Evolutionary conservation across 1,284 basidiomycete genomes (phyloP), one percentile per base, ranked within the genome.

Genomic region (Cystobasidium slooffiae): DNA sequence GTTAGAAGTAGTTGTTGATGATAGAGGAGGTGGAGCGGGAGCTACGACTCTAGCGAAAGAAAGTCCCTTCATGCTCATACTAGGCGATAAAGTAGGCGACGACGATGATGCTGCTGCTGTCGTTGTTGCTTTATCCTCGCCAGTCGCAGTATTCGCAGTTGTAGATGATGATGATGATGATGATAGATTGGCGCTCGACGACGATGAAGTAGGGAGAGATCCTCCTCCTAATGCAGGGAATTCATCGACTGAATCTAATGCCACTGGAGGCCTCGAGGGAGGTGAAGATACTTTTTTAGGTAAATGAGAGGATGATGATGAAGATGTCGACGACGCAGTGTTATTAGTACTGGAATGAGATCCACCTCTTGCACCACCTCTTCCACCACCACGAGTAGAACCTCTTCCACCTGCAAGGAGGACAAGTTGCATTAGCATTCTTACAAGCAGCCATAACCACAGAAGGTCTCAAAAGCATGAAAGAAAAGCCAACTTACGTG

Each of bases 211-310:
- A 47, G 20, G 22, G 43, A 20, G 22, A 0, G 69, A 20, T 16
- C 55, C 63, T 20, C 70, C 70, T 41, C 70, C 70, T 3, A 73
- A 63, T 3, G 70, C 70, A 18, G 70, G 70, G 31, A 73, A 73
- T 39, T 73, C 70, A 53, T 65, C 52, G 5, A 73, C 70, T 1
- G 62, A 65, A 44, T 73, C 70, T 20, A 73, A 63, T 8, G 49
- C 41, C 5, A 73, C 70, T 0, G 70, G 63, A 18, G 69, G 68
- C 39, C 41, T 63, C 14, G 62, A 56, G 22, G 37, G 58, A 51
- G 44, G 43, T 20, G 49, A 37, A 20, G 69, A 6, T 72, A 51
- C 9, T 43, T 59, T 59, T 39, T 59, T 59, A 39, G 20, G 24
- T 9, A 24, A 20, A 22, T 63, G 61, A 2, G 61, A 43, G 43